phyloP scores from a whole-genome alignment of 768 basidiomycete genomes.

The Kwoniella sp. region DNA sequence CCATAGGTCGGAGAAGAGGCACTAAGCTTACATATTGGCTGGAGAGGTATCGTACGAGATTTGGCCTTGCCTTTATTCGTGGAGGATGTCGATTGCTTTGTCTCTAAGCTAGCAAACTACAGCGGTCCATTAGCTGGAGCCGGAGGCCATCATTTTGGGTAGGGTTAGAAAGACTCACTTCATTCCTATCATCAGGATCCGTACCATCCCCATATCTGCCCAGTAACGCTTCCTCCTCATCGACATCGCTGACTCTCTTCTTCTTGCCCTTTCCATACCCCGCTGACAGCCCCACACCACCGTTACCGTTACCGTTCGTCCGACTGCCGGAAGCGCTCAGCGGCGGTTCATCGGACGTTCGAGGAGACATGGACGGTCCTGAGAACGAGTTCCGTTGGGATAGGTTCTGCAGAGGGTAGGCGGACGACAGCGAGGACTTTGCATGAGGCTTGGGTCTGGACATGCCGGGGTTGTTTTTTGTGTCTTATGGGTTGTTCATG shows the following conservation, averaged over 20 bases:
- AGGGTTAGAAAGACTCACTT: constrained; percentile 17
- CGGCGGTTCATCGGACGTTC: not conserved
- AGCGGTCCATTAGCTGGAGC: not conserved
- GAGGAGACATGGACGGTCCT: constrained; percentile 19
- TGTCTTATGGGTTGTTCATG: not conserved
- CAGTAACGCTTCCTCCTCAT: constrained; percentile 41
- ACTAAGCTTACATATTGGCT: constrained; percentile 25
- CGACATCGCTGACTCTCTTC: constrained; percentile 45
- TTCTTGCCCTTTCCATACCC: constrained; percentile 29
- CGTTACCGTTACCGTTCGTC: not conserved
- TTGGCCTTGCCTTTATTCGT: constrained; percentile 30
- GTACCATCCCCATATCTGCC: constrained; percentile 5
- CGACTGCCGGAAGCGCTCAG: not conserved
- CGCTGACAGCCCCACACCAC: not conserved
- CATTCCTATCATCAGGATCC: constrained; percentile 4
- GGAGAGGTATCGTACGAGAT: constrained; percentile 45
- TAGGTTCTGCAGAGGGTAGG: constrained; percentile 38
- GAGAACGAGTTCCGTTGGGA: constrained; percentile 36
- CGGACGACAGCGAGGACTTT: constrained; percentile 12
- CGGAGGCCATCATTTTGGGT: not conserved
- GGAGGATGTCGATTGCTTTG: not conserved
- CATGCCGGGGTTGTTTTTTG: not conserved
- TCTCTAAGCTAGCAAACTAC: not conserved
- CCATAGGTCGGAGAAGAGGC: not conserved
- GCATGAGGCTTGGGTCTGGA: not conserved